Percentiles rank a stretch among this genome's conserved stretches.
phyloP scores from a whole-genome alignment of 768 basidiomycete genomes.

The Tricholoma furcatifolium region DNA sequence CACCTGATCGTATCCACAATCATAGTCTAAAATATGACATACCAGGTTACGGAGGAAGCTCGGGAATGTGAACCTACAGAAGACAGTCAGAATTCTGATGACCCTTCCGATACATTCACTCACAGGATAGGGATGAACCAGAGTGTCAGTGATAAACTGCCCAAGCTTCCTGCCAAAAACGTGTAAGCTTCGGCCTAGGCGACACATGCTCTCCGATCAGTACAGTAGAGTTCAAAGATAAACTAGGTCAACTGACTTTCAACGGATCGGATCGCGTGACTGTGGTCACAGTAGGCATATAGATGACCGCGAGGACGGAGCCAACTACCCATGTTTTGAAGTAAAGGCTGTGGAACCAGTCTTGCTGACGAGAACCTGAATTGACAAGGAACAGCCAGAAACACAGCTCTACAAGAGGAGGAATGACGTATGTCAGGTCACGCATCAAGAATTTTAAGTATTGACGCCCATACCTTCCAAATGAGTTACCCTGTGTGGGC shows the following conservation, averaged over 20 bases:
- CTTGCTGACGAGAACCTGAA: slow-evolving; percentile 54
- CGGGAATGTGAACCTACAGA: slow-evolving; percentile 66
- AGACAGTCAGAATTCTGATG: slow-evolving; percentile 23
- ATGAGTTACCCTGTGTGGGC: slow-evolving; percentile 61
- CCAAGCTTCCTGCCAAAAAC: slow-evolving; percentile 68
- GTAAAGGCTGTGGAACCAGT: slow-evolving; percentile 77
- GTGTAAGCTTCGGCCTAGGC: slow-evolving; percentile 66
- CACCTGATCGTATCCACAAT: not conserved
- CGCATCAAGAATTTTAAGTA: not conserved
- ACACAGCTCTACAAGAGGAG: slow-evolving; percentile 59
- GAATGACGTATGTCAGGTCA: slow-evolving; percentile 5
- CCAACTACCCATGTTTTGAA: slow-evolving; percentile 76
- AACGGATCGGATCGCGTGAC: slow-evolving; percentile 58
- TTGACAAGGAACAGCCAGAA: slow-evolving; percentile 88
- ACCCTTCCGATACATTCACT: slow-evolving; percentile 18
- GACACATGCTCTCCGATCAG: slow-evolving; percentile 7
- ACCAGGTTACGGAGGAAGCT: slow-evolving; percentile 62
- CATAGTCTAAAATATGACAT: slow-evolving; percentile 18
- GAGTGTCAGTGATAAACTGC: slow-evolving; percentile 66
- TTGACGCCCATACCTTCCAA: slow-evolving; percentile 59
- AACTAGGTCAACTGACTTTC: slow-evolving; percentile 41
- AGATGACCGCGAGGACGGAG: slow-evolving; percentile 55
- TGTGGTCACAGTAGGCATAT: slow-evolving; percentile 70
- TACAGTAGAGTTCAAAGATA: slow-evolving; percentile 1
- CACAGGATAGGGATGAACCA: slow-evolving; percentile 74